Evolutionary conservation across 176 grass and related monocot genomes (phyloP).

Genomic region (Oryza glaberrima): DNA sequence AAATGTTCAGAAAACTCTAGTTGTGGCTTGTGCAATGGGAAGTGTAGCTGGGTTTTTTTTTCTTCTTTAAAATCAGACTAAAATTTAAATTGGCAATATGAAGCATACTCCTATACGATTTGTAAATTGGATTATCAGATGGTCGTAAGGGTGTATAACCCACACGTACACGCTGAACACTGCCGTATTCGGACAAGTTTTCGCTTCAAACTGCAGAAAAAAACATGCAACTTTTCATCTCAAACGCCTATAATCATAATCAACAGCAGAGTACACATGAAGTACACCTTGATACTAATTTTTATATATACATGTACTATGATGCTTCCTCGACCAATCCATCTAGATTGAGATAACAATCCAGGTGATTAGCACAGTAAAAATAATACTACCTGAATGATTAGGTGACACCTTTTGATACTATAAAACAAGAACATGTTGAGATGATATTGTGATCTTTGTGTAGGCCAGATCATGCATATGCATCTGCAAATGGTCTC

Average conservation of each 20-base stretch:
- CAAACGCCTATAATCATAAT: not conserved
- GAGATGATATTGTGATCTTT: too few relatives aligned
- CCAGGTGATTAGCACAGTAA: not conserved
- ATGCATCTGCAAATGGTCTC: not conserved
- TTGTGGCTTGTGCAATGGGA: too few relatives aligned
- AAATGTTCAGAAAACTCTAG: too few relatives aligned
- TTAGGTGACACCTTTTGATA: not conserved
- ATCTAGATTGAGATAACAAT: not conserved
- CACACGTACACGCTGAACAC: not conserved
- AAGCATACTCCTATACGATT: not conserved
- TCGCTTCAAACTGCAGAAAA: conserved; percentile 2
- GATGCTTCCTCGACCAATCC: not conserved
- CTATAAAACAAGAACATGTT: not conserved
- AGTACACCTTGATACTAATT: not conserved
- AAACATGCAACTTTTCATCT: not conserved
- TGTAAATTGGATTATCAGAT: too few relatives aligned
- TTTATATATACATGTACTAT: not conserved
- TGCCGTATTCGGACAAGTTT: not conserved
- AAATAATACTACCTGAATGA: not conserved
- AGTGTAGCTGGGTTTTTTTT: too few relatives aligned
- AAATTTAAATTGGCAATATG: too few relatives aligned
- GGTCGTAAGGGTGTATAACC: too few relatives aligned
- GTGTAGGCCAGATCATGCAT: not conserved
- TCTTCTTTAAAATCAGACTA: too few relatives aligned
- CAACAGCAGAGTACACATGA: not conserved